Evolutionary conservation across 73 alveolate species (phyloP).

Genomic region (Paramecium sonneborni): DNA sequence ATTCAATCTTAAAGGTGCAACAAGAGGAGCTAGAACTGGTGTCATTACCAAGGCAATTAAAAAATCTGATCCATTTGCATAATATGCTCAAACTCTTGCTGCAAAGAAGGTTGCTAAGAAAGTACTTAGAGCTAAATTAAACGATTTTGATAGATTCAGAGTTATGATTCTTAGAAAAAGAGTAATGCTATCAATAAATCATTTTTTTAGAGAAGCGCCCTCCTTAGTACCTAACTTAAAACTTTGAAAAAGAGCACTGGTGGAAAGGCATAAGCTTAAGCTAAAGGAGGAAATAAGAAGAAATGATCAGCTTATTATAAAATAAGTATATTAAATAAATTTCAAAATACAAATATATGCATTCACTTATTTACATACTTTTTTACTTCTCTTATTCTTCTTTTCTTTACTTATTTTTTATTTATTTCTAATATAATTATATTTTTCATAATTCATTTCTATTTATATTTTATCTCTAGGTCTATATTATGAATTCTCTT

Average conservation of each 20-base stretch:
- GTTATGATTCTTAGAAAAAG: conserved; percentile 78
- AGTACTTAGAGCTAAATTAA: conserved; percentile 82
- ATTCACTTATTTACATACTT: background rate
- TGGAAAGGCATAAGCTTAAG: conserved; percentile 21
- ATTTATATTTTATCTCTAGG: background rate
- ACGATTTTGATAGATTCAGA: conserved; percentile 84
- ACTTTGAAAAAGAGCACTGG: background rate
- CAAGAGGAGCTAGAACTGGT: conserved; percentile 63
- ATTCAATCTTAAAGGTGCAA: conserved; percentile 63
- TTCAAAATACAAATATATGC: background rate
- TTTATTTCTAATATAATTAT: background rate
- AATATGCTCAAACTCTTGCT: conserved; percentile 72
- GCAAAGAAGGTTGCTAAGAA: conserved; percentile 74
- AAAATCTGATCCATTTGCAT: conserved; percentile 63
- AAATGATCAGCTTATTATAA: conserved; percentile 1
- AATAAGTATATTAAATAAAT: background rate
- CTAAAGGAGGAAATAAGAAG: conserved; percentile 28
- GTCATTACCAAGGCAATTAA: conserved; percentile 71
- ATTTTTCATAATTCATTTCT: background rate
- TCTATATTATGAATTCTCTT: background rate
- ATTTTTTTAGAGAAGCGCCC: conserved; percentile 26
- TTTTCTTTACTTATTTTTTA: background rate
- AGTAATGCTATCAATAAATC: conserved; percentile 35
- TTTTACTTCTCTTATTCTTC: background rate
- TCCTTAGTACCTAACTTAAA: background rate